A percentile compares a stretch with the other conserved stretches of the same genome.
These are phyloP conservation scores for Diaporthe ampelina DNA, from an alignment of 2,329 filamentous ascomycete species.

Conservation along the genomic window DNA sequence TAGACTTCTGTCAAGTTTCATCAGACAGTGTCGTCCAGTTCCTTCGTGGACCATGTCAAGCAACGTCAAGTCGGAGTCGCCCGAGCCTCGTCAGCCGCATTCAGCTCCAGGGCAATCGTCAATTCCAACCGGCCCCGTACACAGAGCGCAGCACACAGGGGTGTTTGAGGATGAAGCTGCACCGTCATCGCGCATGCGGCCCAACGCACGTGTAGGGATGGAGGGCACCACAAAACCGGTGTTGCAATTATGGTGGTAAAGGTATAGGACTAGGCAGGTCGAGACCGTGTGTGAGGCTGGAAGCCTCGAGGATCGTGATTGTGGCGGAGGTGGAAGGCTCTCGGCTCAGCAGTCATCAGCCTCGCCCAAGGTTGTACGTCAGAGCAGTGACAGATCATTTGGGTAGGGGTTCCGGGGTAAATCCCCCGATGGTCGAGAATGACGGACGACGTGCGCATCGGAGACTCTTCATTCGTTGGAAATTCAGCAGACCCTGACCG, in stretches of 20 bases:
- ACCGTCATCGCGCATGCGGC: slow-evolving; percentile 5
- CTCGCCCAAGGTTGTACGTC: slow-evolving; percentile 29
- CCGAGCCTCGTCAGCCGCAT: slow-evolving; percentile 22
- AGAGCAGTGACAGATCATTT: slow-evolving; percentile 12
- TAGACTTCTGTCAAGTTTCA: slow-evolving; percentile 38
- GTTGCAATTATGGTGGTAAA: background rate
- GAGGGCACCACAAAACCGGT: background rate
- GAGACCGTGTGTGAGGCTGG: slow-evolving; percentile 10
- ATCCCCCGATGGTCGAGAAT: slow-evolving; percentile 30
- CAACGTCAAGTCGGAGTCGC: slow-evolving; percentile 20
- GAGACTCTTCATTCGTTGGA: slow-evolving; percentile 28
- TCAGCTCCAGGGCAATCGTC: background rate
- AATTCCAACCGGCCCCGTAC: background rate
- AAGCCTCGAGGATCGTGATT: slow-evolving; percentile 24
- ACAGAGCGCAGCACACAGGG: background rate
- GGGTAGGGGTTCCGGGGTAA: slow-evolving; percentile 1
- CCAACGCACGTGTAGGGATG: background rate
- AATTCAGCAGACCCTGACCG: background rate
- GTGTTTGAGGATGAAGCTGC: background rate
- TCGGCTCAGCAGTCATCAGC: slow-evolving; percentile 17
- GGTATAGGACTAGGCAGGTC: background rate
- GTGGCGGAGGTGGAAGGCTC: slow-evolving; percentile 3
- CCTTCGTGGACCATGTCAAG: slow-evolving; percentile 12
- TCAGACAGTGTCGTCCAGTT: slow-evolving; percentile 10
- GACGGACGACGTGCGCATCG: slow-evolving; percentile 22